Evolutionary conservation across 495 filamentous ascomycete species (phyloP).

Genomic region (Bombardia bombarda): DNA sequence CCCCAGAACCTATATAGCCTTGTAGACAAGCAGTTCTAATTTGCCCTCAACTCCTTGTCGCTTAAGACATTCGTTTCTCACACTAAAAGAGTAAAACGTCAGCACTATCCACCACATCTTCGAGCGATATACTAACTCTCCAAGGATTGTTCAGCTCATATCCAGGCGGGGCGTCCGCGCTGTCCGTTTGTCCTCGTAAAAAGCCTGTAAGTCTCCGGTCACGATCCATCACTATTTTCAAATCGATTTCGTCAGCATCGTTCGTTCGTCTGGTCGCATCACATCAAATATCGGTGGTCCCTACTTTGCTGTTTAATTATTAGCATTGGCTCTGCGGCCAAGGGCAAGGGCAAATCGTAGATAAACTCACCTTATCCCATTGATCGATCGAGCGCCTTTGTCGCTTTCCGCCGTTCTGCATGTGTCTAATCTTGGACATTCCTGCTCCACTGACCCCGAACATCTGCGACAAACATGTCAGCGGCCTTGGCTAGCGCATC

Average conservation of each 20-base stretch:
- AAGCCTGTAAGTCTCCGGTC: constrained; percentile 83
- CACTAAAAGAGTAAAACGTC: constrained; percentile 26
- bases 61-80: constrained; percentile 42
- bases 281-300: constrained; percentile 16
- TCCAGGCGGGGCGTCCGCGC: constrained; percentile 66
- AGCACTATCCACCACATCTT: not conserved
- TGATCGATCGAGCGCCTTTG: constrained; percentile 74
- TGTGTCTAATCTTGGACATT: constrained; percentile 62
- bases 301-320: constrained; percentile 63
- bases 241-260: constrained; percentile 18
- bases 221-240: constrained; percentile 82
- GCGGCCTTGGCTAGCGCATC: no score
- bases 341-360: not conserved
- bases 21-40: no score
- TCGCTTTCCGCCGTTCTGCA: constrained; percentile 84
- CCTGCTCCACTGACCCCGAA: constrained; percentile 77
- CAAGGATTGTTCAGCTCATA: constrained; percentile 96
- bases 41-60: not conserved
- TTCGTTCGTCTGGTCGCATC: not conserved
- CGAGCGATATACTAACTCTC: constrained; percentile 44
- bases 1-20: no score
- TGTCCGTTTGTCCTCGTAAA: constrained; percentile 78
- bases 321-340: constrained; percentile 19
- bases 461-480: no score
- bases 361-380: constrained; percentile 80